Conservation (phyloP, 192 early-diverging fungal genomes). For the Mortierella antarctica region DNA sequence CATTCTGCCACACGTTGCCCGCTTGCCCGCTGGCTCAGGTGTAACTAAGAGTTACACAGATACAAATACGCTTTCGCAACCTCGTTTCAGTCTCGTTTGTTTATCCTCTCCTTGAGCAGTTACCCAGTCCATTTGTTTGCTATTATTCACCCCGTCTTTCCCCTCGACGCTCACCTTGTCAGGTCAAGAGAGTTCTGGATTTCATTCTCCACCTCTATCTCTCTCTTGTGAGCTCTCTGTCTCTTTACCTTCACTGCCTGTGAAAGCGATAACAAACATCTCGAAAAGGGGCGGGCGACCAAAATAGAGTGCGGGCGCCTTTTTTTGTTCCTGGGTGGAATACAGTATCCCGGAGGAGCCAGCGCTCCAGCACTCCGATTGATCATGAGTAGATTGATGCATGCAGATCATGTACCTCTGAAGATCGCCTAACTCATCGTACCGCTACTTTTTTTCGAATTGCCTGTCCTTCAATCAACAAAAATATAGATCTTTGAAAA, state of each 20-base stretch:
- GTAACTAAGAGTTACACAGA: neutral
- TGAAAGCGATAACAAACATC: neutral
- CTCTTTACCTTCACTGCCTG: neutral
- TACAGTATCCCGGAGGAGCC: no score
- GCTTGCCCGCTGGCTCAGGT: no score
- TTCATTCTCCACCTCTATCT: constrained; percentile 17
- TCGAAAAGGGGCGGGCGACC: neutral
- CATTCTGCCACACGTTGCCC: neutral
- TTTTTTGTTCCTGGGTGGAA: neutral
- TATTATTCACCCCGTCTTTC: no score
- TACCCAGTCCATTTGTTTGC: neutral
- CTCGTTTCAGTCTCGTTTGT: neutral
- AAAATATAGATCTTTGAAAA: constrained; percentile 38
- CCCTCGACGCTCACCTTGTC: neutral
- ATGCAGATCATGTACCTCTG: no score
- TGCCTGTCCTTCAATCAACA: neutral
- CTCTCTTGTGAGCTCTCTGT: neutral
- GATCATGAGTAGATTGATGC: no score
- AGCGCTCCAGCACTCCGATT: no score
- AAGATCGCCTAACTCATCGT: no score
- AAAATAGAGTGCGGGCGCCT: constrained; percentile 1
- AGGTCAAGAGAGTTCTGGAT: neutral
- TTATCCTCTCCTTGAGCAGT: neutral
- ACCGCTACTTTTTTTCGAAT: no score
- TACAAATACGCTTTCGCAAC: neutral